phyloP scores from a whole-genome alignment of 1,284 basidiomycete species.

The Puccinia coronata region DNA sequence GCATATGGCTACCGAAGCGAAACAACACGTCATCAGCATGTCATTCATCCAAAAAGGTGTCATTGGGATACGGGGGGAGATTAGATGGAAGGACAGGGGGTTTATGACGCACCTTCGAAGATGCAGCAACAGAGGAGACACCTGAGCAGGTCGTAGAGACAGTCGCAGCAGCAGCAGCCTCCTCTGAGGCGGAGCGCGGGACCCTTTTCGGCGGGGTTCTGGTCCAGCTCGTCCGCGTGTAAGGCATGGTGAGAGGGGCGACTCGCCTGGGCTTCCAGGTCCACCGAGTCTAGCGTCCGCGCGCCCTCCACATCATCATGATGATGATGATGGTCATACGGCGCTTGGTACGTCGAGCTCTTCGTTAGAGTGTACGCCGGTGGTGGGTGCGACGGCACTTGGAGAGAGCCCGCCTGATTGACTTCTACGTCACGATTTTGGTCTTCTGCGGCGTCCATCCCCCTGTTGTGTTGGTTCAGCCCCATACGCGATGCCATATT shows the following conservation, averaged over 20 bases:
- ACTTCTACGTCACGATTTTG: too few species aligned
- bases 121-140: slow-evolving; percentile 46
- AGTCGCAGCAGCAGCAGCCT: slow-evolving; percentile 44
- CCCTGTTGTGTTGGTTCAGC: too few species aligned
- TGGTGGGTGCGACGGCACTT: not conserved
- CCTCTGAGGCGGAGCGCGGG: slow-evolving; percentile 26
- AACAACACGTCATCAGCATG: too few species aligned
- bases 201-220: not conserved
- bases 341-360: slow-evolving; percentile 2
- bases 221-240: not conserved
- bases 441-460: too few species aligned
- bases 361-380: not conserved
- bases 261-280: slow-evolving; percentile 6
- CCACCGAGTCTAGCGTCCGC: not conserved
- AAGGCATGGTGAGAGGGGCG: not conserved
- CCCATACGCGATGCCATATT: too few species aligned
- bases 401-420: too few species aligned
- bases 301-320: too few species aligned
- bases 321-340: not conserved
- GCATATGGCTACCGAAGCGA: not conserved
- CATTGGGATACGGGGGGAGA: not conserved
- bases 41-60: too few species aligned
- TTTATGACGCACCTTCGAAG: slow-evolving; percentile 31
- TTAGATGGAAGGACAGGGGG: not conserved
- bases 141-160: slow-evolving; percentile 42